phyloP scores from a whole-genome alignment of 331 rosid genomes.

The Pyrus hybrid region DNA sequence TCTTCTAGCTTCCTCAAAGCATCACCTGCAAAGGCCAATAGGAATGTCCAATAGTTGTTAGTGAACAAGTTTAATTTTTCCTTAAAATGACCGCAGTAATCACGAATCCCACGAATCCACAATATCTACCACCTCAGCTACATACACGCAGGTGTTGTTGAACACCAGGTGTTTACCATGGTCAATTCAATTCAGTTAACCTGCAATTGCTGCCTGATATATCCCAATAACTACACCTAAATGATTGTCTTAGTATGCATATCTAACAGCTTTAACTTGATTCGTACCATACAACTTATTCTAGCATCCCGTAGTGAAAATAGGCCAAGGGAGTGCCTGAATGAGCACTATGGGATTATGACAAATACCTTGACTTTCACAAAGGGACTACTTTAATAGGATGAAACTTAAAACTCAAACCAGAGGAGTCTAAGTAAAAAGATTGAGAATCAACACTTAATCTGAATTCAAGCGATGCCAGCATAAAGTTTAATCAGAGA shows the following conservation, averaged over 20 bases:
- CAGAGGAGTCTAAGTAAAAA: background rate
- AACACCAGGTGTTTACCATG: background rate
- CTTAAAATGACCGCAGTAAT: background rate
- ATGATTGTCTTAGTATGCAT: background rate
- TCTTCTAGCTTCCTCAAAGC: conserved; percentile 90
- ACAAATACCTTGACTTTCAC: background rate
- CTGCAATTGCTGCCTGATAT: background rate
- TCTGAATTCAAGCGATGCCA: background rate
- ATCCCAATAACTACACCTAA: background rate
- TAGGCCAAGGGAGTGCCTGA: background rate
- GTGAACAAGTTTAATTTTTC: background rate
- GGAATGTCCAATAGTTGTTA: background rate
- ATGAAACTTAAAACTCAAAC: background rate
- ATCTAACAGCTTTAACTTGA: background rate
- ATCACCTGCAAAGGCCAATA: conserved; percentile 51
- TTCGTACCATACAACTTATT: background rate
- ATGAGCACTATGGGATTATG: background rate
- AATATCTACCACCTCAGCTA: background rate
- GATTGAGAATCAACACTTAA: background rate
- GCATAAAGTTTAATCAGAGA: background rate
- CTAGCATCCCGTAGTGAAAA: background rate
- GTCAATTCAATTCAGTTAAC: background rate
- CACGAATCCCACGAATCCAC: background rate
- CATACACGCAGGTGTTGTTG: background rate
- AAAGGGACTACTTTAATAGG: background rate